Evolutionary conservation across 257 asterid species (phyloP).

Genomic region (Salvia rosmarinus): DNA sequence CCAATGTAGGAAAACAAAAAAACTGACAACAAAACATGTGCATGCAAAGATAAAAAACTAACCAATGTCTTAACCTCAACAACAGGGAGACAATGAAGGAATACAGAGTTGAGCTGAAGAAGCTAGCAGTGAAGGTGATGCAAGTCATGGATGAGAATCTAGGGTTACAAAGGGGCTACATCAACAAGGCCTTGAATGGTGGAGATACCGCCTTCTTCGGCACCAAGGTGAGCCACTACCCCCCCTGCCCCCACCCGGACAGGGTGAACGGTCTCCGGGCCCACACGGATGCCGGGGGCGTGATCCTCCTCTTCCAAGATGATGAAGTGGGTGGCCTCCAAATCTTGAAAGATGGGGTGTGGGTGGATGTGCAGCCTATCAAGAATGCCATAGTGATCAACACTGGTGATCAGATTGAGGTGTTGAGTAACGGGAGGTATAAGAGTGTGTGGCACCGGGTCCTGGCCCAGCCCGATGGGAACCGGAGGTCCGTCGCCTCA

Average conservation of each 20-base stretch:
- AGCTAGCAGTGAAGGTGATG: constrained; percentile 58
- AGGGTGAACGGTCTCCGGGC: constrained; percentile 74
- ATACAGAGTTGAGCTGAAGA: constrained; percentile 64
- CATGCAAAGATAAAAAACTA: constrained; percentile 19
- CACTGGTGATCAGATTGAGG: constrained; percentile 84
- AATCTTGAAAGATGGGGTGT: constrained; percentile 66
- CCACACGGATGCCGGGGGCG: constrained; percentile 94
- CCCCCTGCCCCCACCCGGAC: constrained; percentile 79
- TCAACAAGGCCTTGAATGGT: constrained; percentile 64
- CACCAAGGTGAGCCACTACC: constrained; percentile 91
- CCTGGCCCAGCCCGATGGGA: constrained; percentile 52
- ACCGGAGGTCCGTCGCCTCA: constrained; percentile 75
- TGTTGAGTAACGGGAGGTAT: constrained; percentile 75
- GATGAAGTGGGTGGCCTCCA: constrained; percentile 75
- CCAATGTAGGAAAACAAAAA: constrained; percentile 2
- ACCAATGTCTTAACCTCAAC: not conserved
- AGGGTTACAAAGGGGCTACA: constrained; percentile 66
- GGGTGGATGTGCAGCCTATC: constrained; percentile 79
- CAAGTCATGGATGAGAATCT: constrained; percentile 80
- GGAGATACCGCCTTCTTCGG: constrained; percentile 71
- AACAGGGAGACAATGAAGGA: constrained; percentile 78
- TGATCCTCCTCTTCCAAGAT: constrained; percentile 78
- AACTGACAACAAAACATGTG: constrained; percentile 18
- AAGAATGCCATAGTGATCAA: constrained; percentile 69
- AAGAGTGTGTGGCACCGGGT: constrained; percentile 93